phyloP scores from a whole-genome alignment of 164 flowering plant genomes.

The Aristolochia californica region DNA sequence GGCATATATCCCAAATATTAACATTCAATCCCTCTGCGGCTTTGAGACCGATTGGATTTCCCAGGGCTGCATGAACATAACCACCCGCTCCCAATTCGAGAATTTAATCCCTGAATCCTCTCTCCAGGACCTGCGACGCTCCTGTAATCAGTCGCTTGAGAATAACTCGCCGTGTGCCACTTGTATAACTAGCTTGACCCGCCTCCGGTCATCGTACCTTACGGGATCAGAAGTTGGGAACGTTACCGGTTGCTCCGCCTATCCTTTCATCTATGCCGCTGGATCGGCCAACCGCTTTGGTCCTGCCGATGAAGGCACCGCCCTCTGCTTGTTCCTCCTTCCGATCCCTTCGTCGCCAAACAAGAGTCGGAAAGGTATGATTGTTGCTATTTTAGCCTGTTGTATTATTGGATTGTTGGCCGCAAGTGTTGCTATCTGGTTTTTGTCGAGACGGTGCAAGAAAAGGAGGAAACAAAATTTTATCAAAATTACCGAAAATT shows the following conservation, averaged over 20 bases:
- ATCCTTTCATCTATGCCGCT: constrained; percentile 34
- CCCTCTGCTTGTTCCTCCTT: constrained; percentile 30
- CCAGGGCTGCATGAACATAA: constrained; percentile 47
- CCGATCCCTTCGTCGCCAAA: constrained; percentile 1
- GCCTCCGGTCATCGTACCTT: constrained; percentile 21
- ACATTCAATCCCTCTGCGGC: constrained; percentile 34
- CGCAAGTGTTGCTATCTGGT: constrained; percentile 22
- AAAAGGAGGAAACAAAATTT: constrained; percentile 10
- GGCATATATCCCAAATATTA: constrained; percentile 18
- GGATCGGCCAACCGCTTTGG: constrained; percentile 29
- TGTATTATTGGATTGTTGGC: constrained; percentile 16
- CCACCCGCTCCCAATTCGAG: constrained; percentile 36
- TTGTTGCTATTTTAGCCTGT: constrained; percentile 23
- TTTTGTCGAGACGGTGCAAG: constrained; percentile 14
- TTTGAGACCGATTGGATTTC: constrained; percentile 38
- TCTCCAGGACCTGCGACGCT: constrained; percentile 13
- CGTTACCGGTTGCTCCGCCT: constrained; percentile 28
- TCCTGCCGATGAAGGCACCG: constrained; percentile 32
- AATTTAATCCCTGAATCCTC: constrained; percentile 10
- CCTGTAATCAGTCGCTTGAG: constrained; percentile 40
- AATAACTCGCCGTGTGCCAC: constrained; percentile 30
- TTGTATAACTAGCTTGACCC: constrained; percentile 26
- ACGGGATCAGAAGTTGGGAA: constrained; percentile 23
- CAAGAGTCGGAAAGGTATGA: constrained; percentile 14
- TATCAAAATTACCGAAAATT: constrained; percentile 9